Conservation (phyloP, 2,329 filamentous ascomycete species). For the Fusarium stilboides region DNA sequence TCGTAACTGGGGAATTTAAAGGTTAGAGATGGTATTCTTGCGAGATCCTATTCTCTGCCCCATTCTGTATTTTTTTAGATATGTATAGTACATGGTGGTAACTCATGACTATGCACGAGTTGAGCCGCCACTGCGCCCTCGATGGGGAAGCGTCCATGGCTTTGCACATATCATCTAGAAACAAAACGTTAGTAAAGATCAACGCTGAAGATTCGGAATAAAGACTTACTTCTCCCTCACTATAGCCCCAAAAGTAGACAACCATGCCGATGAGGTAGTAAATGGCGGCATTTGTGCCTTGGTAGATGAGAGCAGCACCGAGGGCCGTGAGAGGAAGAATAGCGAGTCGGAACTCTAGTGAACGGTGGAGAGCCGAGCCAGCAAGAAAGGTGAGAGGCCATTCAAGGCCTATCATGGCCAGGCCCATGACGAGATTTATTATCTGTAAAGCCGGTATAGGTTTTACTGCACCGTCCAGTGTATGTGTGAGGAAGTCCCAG, state of each 20-base stretch:
- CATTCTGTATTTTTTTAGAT: conserved; percentile 26
- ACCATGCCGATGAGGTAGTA: conserved; percentile 91
- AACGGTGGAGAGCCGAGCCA: conserved; percentile 84
- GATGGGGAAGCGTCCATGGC: conserved; percentile 78
- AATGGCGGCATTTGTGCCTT: conserved; percentile 90
- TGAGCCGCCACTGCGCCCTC: conserved; percentile 55
- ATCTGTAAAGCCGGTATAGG: conserved; percentile 91
- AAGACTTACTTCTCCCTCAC: conserved; percentile 88
- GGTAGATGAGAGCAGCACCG: conserved; percentile 84
- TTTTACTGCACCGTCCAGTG: conserved; percentile 87
- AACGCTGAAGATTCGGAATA: neutral
- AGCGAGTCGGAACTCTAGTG: conserved; percentile 87
- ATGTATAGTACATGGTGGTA: conserved; percentile 32
- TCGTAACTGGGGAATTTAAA: conserved; percentile 21
- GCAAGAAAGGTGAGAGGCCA: conserved; percentile 88
- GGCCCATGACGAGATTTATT: conserved; percentile 87
- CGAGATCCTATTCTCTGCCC: conserved; percentile 11
- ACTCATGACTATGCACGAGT: conserved; percentile 41
- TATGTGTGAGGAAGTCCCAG: conserved; percentile 95
- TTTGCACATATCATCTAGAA: conserved; percentile 75
- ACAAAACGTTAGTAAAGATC: conserved; percentile 19
- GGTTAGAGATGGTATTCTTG: conserved; percentile 14
- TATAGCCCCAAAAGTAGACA: conserved; percentile 97
- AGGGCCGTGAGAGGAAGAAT: conserved; percentile 85
- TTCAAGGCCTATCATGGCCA: conserved; percentile 87